A percentile compares a stretch with the other conserved stretches of the same genome.
These are phyloP conservation scores for Aspergillus sp. DNA, from an alignment of 2,329 filamentous ascomycete species.

Conservation along the genomic window DNA sequence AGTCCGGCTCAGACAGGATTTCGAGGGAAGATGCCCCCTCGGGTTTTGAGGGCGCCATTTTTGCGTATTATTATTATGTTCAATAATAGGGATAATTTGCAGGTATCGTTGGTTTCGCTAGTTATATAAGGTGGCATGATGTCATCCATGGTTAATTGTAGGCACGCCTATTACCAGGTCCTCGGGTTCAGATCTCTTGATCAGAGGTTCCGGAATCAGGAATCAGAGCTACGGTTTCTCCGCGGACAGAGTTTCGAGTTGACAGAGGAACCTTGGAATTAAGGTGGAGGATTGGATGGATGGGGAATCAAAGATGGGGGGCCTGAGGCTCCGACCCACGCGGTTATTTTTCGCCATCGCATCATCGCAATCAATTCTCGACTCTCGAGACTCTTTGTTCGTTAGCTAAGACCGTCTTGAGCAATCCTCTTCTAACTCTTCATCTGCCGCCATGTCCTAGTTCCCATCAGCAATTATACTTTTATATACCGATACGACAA, in stretches of 20 bases:
- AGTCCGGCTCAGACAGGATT: background rate
- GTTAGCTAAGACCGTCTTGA: background rate
- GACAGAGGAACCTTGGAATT: background rate
- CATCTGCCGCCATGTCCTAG: background rate
- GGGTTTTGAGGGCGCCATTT: background rate
- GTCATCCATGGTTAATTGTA: background rate
- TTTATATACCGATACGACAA: background rate
- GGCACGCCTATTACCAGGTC: background rate
- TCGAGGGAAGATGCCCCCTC: background rate
- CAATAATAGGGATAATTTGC: background rate
- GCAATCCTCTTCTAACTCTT: background rate
- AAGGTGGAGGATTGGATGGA: background rate
- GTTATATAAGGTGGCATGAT: background rate
- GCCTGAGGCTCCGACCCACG: background rate
- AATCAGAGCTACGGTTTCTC: background rate
- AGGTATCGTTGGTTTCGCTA: background rate
- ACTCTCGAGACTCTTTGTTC: background rate
- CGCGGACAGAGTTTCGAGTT: background rate
- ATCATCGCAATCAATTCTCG: background rate
- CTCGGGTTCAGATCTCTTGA: background rate
- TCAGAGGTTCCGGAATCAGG: background rate
- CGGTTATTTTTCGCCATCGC: slow-evolving; percentile 1
- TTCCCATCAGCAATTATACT: background rate
- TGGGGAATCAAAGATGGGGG: background rate
- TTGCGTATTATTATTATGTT: background rate